Evolutionary conservation across 352 stramenopile species (phyloP).

Genomic region (Pythium insidiosum): DNA sequence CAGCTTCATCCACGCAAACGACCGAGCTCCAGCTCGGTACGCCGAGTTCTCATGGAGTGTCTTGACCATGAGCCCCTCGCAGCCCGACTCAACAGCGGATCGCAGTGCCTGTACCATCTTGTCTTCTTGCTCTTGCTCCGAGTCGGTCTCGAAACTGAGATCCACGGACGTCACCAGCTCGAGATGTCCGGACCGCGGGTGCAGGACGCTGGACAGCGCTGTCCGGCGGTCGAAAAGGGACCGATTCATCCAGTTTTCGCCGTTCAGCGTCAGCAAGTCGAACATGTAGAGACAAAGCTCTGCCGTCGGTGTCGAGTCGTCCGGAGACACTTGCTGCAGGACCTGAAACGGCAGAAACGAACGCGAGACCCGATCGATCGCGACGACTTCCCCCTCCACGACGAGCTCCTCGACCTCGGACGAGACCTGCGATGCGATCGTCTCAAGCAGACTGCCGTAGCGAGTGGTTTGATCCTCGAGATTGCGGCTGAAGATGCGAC

Average conservation of each 20-base stretch:
- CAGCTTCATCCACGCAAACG: slow-evolving; percentile 82
- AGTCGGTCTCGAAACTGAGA: slow-evolving; percentile 15
- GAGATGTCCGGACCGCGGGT: slow-evolving; percentile 28
- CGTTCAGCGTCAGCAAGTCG: slow-evolving; percentile 54
- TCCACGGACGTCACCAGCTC: slow-evolving; percentile 62
- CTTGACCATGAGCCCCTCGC: slow-evolving; percentile 81
- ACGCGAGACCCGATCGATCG: slow-evolving; percentile 37
- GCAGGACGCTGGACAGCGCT: slow-evolving; percentile 24
- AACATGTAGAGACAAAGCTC: slow-evolving; percentile 78
- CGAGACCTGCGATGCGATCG: slow-evolving; percentile 24
- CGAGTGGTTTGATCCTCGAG: slow-evolving; percentile 73
- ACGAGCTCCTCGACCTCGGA: slow-evolving; percentile 31
- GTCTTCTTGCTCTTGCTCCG: neutral
- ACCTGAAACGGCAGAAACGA: slow-evolving; percentile 69
- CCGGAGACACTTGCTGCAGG: slow-evolving; percentile 71
- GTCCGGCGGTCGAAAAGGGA: slow-evolving; percentile 35
- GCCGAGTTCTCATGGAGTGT: slow-evolving; percentile 29
- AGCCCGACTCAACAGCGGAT: slow-evolving; percentile 42
- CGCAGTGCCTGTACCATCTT: slow-evolving; percentile 34
- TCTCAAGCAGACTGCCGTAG: slow-evolving; percentile 45
- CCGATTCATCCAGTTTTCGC: slow-evolving; percentile 11
- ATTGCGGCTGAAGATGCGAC: slow-evolving; percentile 78
- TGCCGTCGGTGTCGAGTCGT: too few relatives aligned
- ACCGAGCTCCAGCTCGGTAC: slow-evolving; percentile 62
- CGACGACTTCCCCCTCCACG: slow-evolving; percentile 72